Evolutionary conservation across 139 green algal genomes (phyloP).

Genomic region (Micractinium sp.): DNA sequence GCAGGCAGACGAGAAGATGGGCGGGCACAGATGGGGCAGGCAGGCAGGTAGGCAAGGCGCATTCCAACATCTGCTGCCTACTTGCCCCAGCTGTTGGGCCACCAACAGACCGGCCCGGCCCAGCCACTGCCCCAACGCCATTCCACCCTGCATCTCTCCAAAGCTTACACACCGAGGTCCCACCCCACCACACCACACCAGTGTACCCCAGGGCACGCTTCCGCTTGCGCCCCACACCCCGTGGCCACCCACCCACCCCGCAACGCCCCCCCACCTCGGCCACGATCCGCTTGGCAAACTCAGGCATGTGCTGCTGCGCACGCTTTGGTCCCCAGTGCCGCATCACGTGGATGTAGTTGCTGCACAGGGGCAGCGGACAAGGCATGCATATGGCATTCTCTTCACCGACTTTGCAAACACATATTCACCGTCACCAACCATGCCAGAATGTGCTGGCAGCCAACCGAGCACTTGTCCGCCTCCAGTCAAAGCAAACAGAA

Average conservation of each 20-base stretch:
- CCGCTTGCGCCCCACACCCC: neutral
- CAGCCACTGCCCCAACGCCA: too few relatives aligned
- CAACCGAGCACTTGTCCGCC: too few relatives aligned
- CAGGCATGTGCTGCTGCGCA: slow-evolving; percentile 72
- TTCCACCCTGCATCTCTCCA: too few relatives aligned
- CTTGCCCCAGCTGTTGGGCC: neutral
- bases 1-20: neutral
- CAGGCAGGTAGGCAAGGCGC: neutral
- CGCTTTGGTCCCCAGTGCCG: slow-evolving; percentile 60
- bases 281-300: slow-evolving; percentile 80
- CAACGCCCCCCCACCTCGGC: neutral
- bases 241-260: too few relatives aligned
- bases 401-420: too few relatives aligned
- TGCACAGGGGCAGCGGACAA: neutral
- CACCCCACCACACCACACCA: neutral
- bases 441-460: too few relatives aligned
- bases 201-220: too few relatives aligned
- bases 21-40: neutral
- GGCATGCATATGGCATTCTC: too few relatives aligned
- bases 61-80: neutral
- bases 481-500: too few relatives aligned
- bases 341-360: slow-evolving; percentile 91
- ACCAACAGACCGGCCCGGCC: too few relatives aligned
- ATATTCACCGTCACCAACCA: too few relatives aligned
- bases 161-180: neutral